Evolutionary conservation across 1,284 basidiomycete genomes (phyloP), one percentile per base, ranked within the genome.

Genomic region (Retiboletus flavoniger): DNA sequence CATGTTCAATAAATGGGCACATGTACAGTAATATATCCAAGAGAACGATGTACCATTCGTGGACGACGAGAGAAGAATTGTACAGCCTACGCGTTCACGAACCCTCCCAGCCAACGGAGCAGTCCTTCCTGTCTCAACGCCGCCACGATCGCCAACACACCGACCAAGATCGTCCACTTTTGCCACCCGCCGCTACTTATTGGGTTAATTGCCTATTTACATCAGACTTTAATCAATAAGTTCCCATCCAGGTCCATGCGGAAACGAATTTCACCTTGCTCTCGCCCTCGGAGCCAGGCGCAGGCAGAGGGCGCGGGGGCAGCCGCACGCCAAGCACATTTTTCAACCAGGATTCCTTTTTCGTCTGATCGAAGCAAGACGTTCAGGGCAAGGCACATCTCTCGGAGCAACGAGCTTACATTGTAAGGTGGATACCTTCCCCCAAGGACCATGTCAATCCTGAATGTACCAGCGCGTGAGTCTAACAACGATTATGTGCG

Each of bases 361-460:
- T 67, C 16, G 7, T 7, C 67, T 69, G 34, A 29, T 24, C 47
- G 1, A 1, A 10, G 9, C 3, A 14, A 40, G 4, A 17, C 10
- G 7, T 21, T 42, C 7, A 35, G 11, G 3, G 44, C 9, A 11
- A 26, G 2, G 3, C 19, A 6, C 1, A 3, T 31, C 24, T 7
- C 32, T 8, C 10, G 8, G 6, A 48, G 1, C 10, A n/a, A 19
- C 9, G 1, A 16, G 59, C 76, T 60, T 64, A 83, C 83, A n/a
- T 64, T 78, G 62, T 86, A 88, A 1, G 86, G 86, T 5, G 87
- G 85, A 66, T 75, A 89, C 45, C 87, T 82, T 72, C 78, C 77
- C 7, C 74, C 71, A 29, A 87, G 58, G 29, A 86, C 60, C 45
- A 63, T 68, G 63, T 89, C 87, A 43, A 84, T 58, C 81, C 85